A percentile compares a stretch with the other conserved stretches of the same genome.
phyloP scores from a whole-genome alignment of 78 protist genomes.

The Cavenderia fasciculata region DNA sequence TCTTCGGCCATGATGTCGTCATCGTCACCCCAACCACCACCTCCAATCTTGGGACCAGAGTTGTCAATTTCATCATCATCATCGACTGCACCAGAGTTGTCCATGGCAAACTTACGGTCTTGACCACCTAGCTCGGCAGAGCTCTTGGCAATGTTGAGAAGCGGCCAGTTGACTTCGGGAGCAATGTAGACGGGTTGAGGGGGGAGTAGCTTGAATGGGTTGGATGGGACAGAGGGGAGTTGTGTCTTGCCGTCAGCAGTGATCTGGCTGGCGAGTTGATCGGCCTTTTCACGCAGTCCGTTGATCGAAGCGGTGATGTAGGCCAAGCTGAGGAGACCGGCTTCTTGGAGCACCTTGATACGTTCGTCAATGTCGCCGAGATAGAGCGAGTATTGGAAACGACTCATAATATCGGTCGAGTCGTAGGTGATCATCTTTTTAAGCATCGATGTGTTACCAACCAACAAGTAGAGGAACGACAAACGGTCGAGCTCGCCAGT shows the following conservation, averaged over 20 bases:
- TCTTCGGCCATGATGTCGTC: slow-evolving; percentile 39
- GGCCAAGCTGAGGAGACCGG: slow-evolving; percentile 89
- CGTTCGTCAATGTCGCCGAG: slow-evolving; percentile 94
- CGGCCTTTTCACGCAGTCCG: slow-evolving; percentile 89
- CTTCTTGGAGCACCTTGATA: slow-evolving; percentile 81
- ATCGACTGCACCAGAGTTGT: no score
- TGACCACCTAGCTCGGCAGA: slow-evolving; percentile 38
- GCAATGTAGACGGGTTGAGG: slow-evolving; percentile 76
- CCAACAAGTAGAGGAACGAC: slow-evolving; percentile 95
- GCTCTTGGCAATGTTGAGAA: slow-evolving; percentile 81
- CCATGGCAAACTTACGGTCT: slow-evolving; percentile 41
- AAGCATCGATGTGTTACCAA: slow-evolving; percentile 96
- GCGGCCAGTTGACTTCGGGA: slow-evolving; percentile 93
- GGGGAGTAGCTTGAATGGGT: slow-evolving; percentile 61
- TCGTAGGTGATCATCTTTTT: slow-evolving; percentile 92
- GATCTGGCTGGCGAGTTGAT: slow-evolving; percentile 7
- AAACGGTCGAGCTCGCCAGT: slow-evolving; percentile 92
- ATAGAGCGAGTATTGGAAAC: slow-evolving; percentile 94
- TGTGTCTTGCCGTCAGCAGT: slow-evolving; percentile 1
- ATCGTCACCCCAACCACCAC: slow-evolving; percentile 45
- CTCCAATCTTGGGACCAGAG: background rate
- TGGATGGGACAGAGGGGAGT: slow-evolving; percentile 22
- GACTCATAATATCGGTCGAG: slow-evolving; percentile 80
- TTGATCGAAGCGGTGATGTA: slow-evolving; percentile 87
- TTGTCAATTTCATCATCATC: background rate